Percentiles rank a stretch among this genome's conserved stretches.
phyloP scores from a whole-genome alignment of 495 filamentous ascomycete species.

The Massariosphaeria phaeospora region DNA sequence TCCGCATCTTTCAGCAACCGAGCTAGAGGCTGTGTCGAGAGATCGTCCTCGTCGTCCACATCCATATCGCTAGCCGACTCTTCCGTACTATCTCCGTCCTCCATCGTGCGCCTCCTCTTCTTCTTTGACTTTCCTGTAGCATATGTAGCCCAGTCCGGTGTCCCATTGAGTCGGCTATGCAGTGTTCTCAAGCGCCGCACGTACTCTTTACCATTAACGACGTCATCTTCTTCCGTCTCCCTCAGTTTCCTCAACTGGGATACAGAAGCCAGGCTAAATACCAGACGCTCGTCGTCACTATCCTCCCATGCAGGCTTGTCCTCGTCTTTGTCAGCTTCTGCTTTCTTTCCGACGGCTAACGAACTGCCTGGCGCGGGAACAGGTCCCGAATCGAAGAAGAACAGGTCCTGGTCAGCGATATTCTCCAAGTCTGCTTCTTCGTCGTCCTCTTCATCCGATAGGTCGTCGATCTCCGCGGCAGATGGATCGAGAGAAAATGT shows the following conservation, averaged over 20 bases:
- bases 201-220: conserved; percentile 83
- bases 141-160: conserved; percentile 66
- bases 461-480: conserved; percentile 34
- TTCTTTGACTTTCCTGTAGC: conserved; percentile 25
- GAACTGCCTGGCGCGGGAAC: conserved; percentile 46
- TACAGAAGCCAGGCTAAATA: conserved; percentile 71
- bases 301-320: conserved; percentile 76
- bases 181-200: conserved; percentile 71
- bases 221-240: conserved; percentile 71
- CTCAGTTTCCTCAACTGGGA: conserved; percentile 75
- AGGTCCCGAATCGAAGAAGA: conserved; percentile 63
- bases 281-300: conserved; percentile 87
- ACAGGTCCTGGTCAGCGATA: conserved; percentile 53
- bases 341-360: conserved; percentile 37
- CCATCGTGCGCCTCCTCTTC: conserved; percentile 19
- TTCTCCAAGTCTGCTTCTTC: conserved; percentile 43
- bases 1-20: conserved; percentile 67
- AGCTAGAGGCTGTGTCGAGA: conserved; percentile 69
- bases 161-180: conserved; percentile 65
- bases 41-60: conserved; percentile 50
- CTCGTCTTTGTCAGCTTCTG: conserved; percentile 39
- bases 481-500: conserved; percentile 31
- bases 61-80: conserved; percentile 47
- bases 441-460: conserved; percentile 36
- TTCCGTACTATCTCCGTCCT: conserved; percentile 13